A percentile compares a stretch with the other conserved stretches of the same genome.
phyloP scores from a whole-genome alignment of 305 asterid species.

The Petunia hybrid region DNA sequence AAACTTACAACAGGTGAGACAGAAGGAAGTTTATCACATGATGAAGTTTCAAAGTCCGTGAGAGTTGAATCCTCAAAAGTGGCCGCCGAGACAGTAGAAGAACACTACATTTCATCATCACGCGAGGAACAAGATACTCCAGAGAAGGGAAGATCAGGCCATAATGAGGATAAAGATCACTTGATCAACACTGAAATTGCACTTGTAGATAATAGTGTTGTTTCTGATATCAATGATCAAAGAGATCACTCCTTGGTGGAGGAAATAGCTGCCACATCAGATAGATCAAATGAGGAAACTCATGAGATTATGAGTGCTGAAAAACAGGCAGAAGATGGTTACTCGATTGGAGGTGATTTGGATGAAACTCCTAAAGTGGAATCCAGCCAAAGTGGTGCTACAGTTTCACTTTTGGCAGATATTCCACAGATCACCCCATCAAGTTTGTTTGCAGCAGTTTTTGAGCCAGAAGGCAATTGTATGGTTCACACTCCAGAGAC shows the following conservation, averaged over 20 bases:
- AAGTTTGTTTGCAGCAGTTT: conserved; percentile 15
- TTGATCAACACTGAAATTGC: conserved; percentile 11
- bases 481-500: conserved; percentile 35
- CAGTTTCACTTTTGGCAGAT: conserved; percentile 29
- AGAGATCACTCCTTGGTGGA: conserved; percentile 24
- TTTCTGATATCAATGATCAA: conserved; percentile 27
- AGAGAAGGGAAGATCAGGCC: conserved; percentile 18
- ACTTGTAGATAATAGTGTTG: neutral
- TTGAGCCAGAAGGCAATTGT: conserved; percentile 35
- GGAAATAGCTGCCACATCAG: conserved; percentile 31
- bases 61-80: conserved; percentile 35
- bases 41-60: conserved; percentile 9
- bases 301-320: neutral
- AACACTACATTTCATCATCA: conserved; percentile 3
- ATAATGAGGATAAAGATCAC: conserved; percentile 24
- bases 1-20: conserved; percentile 37
- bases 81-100: conserved; percentile 44
- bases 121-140: conserved; percentile 31
- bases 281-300: conserved; percentile 33
- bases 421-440: conserved; percentile 23
- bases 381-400: conserved; percentile 14
- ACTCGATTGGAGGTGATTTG: conserved; percentile 11
- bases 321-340: conserved; percentile 12
- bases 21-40: conserved; percentile 35
- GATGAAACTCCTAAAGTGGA: conserved; percentile 36